Evolutionary conservation across 2,329 filamentous ascomycete species (phyloP), one percentile per base, ranked within the genome.

Genomic region (Beauveria varroae): DNA sequence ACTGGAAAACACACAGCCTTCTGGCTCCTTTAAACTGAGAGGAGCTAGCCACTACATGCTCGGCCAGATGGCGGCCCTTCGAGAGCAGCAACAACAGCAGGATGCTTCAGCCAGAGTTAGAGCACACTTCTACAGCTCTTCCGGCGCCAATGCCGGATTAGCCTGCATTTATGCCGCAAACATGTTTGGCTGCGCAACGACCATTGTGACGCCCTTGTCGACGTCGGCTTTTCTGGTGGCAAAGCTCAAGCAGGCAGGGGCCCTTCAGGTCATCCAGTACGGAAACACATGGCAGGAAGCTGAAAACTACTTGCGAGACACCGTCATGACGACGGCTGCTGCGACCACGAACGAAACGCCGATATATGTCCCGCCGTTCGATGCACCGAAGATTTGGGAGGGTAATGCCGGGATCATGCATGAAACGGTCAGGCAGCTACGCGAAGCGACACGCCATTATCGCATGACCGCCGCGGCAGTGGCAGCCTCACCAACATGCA

Each of bases 1-100:
- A 74, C 84, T 93, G 63, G 90, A 95, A 68, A 89, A 87, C 69
- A 80, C 90, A 62, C 91, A 96, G 72, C 90, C 90, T 8, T 88
- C 87, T 7, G 89, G 88, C 65, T 92, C 89, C 20, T 96, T 95
- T 84, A 93, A 95, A 73, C 92, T 88, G 46, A 81, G 84, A 67
- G 89, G 88, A 57, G 85, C 93, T 66, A 89, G 89, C 67, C 84
- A 90, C 74, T 83, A 88, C 68, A 85, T 91, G 71, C 79, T 86
- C 60, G 77, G 78, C 37, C 65, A 64, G 40, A 66, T 69, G 26
- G 64, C 77, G 73, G 71, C 65, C 67, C 40, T 64, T 43, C 63
- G 53, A 22, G 63, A 62, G 30, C 57, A 63, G 24, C 24, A 24
- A 24, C 24, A 24, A 12, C 40, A 60, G 47, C 46, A 63, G 5